These are phyloP conservation scores for Alternaria conjuncta DNA, from an alignment of 2,329 filamentous ascomycete genomes.

Conservation along the genomic window DNA sequence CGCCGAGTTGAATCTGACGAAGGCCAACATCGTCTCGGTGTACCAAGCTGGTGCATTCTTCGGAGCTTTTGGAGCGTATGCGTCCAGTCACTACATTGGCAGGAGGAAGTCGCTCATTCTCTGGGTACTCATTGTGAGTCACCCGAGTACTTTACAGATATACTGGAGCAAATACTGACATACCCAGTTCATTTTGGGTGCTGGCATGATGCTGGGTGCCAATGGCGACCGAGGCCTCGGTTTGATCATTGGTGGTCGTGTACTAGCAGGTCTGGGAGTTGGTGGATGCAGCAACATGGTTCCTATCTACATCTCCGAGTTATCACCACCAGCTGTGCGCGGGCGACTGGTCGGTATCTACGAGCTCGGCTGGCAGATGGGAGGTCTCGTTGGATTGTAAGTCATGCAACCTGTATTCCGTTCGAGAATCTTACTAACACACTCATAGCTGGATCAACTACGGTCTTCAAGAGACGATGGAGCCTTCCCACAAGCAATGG, in stretches of 20 bases:
- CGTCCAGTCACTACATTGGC: constrained; percentile 70
- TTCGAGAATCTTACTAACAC: constrained; percentile 48
- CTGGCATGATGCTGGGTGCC: constrained; percentile 72
- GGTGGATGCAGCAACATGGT: constrained; percentile 64
- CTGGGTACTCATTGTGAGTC: constrained; percentile 59
- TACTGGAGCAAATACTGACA: neutral
- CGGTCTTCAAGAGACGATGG: constrained; percentile 53
- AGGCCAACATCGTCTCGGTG: constrained; percentile 78
- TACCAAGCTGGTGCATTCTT: constrained; percentile 88
- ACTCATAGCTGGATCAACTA: constrained; percentile 49
- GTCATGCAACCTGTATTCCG: constrained; percentile 28
- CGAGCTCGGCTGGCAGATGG: constrained; percentile 59
- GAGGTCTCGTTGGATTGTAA: constrained; percentile 38
- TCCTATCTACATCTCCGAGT: constrained; percentile 66
- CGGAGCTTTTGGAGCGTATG: constrained; percentile 65
- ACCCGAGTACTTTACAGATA: neutral
- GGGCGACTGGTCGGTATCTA: constrained; percentile 61
- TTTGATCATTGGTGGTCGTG: constrained; percentile 63
- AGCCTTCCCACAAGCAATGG: constrained; percentile 54
- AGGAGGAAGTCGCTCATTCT: constrained; percentile 68
- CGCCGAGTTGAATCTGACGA: constrained; percentile 63
- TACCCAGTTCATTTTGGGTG: constrained; percentile 66
- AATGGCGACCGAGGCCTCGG: constrained; percentile 57
- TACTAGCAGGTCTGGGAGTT: constrained; percentile 64
- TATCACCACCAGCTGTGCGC: constrained; percentile 64